Evolutionary conservation across 2,329 filamentous ascomycete species (phyloP), one percentile per base, ranked within the genome.

Genomic region (Fusarium sp.): DNA sequence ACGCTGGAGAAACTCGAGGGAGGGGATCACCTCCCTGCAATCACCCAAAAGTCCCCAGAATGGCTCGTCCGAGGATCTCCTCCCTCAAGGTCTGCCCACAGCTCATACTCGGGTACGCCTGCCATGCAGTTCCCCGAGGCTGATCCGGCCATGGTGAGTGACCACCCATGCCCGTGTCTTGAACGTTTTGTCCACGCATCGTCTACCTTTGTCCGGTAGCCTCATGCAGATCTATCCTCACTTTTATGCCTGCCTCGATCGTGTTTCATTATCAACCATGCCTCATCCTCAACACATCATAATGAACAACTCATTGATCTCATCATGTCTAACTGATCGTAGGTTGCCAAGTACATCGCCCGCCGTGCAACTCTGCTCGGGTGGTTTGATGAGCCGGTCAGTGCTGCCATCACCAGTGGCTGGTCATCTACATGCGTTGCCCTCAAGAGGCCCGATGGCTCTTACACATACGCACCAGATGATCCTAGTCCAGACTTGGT

Each of bases 261-360:
- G 47, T 39, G 15, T 34, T 18, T 41, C 39, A 43, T 37, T n/a
- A 16, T 6, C 12, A 12, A 9, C 31, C 11, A 7, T 34, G 5
- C n/a, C 36, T 7, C 40, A 11, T n/a, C 6, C 30, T n/a, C 34
- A 28, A 12, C 15, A 39, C 16, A 6, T 15, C n/a, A 28, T 10
- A 8, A 12, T 11, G 18, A 36, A 7, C 8, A 57, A 18, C 40
- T 13, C 7, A 1, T 8, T 7, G 15, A 43, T 36, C 30, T 12
- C 18, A 4, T 2, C 15, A 3, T 8, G 15, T 44, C 68, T 73
- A 52, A 73, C 31, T 34, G 1, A 9, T 6, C 7, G 0, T 31
- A 76, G 74, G 55, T 76, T 31, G 67, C 73, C 10, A 76, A 73
- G 34, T 76, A 76, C 48, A 66, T 76, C 2, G 65, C 74, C 4